These are phyloP conservation scores for Phytophthora boehmeriae DNA, from an alignment of 352 stramenopile genomes.

Conservation along the genomic window DNA sequence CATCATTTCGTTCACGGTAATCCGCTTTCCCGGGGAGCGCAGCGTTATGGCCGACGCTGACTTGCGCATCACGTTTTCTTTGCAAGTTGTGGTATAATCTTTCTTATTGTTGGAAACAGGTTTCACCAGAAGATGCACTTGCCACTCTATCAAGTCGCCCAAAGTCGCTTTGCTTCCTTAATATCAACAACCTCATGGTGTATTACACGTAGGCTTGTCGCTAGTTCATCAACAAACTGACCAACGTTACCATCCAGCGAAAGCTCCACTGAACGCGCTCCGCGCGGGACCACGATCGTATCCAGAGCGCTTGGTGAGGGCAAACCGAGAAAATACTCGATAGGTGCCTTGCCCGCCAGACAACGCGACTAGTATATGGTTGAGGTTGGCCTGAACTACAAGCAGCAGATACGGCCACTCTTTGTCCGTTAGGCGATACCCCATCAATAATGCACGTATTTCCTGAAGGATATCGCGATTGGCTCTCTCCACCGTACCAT, in stretches of 20 bases:
- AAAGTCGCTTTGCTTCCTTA: background rate
- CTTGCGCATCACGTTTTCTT: no score
- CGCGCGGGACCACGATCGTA: background rate
- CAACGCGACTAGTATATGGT: constrained; percentile 25
- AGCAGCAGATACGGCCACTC: constrained; percentile 24
- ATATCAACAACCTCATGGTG: background rate
- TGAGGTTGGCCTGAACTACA: constrained; percentile 31
- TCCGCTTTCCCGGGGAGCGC: no score
- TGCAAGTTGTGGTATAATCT: no score
- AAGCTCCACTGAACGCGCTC: background rate
- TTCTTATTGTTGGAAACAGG: no score
- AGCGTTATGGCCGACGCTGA: no score
- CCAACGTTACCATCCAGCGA: background rate
- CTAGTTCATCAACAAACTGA: background rate
- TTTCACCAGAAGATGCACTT: no score
- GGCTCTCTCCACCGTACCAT: constrained; percentile 29
- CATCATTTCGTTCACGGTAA: no score
- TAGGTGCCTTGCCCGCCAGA: constrained; percentile 14
- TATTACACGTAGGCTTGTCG: background rate
- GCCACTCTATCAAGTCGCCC: no score
- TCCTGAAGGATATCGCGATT: constrained; percentile 39
- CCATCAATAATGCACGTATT: constrained; percentile 16
- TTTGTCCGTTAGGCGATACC: constrained; percentile 14
- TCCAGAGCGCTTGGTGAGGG: background rate
- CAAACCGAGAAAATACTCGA: constrained; percentile 22